Evolutionary conservation across 2,329 filamentous ascomycete species (phyloP).

Genomic region (Colletotrichum plurivorum): DNA sequence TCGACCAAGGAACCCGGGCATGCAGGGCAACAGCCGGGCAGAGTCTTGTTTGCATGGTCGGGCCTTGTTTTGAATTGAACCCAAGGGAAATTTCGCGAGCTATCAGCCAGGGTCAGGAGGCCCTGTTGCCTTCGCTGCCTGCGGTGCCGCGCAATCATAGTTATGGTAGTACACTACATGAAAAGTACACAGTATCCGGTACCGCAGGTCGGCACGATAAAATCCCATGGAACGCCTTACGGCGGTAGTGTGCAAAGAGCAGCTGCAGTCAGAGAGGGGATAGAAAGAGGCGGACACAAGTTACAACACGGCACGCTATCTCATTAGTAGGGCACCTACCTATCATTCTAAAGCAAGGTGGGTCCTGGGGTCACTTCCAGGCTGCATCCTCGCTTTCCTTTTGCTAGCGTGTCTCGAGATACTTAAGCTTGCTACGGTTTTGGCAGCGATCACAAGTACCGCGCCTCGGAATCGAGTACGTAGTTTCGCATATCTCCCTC

Average conservation of each 20-base stretch:
- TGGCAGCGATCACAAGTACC: conserved; percentile 10
- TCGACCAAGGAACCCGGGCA: conserved; percentile 1
- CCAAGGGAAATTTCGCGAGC: conserved; percentile 18
- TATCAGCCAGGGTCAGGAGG: conserved; percentile 28
- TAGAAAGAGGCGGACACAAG: neutral
- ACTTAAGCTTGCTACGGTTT: neutral
- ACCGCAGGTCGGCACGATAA: neutral
- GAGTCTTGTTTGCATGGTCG: conserved; percentile 8
- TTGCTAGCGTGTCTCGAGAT: conserved; percentile 8
- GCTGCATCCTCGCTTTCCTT: conserved; percentile 17
- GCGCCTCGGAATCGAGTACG: conserved; percentile 7
- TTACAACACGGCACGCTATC: conserved; percentile 17
- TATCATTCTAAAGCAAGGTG: conserved; percentile 39
- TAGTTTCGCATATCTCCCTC: conserved; percentile 19
- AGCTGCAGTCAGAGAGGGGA: conserved; percentile 11
- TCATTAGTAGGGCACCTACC: conserved; percentile 5
- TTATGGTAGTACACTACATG: neutral
- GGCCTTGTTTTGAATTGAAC: conserved; percentile 28
- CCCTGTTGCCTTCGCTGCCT: neutral
- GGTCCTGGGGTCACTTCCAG: conserved; percentile 26
- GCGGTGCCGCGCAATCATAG: too few relatives aligned
- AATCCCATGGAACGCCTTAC: too few relatives aligned
- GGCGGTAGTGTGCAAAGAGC: neutral
- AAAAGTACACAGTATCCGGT: neutral
- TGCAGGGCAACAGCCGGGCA: conserved; percentile 17